Evolutionary conservation across 2,329 filamentous ascomycete species (phyloP).

Genomic region (Sporothrix dimorphospora): DNA sequence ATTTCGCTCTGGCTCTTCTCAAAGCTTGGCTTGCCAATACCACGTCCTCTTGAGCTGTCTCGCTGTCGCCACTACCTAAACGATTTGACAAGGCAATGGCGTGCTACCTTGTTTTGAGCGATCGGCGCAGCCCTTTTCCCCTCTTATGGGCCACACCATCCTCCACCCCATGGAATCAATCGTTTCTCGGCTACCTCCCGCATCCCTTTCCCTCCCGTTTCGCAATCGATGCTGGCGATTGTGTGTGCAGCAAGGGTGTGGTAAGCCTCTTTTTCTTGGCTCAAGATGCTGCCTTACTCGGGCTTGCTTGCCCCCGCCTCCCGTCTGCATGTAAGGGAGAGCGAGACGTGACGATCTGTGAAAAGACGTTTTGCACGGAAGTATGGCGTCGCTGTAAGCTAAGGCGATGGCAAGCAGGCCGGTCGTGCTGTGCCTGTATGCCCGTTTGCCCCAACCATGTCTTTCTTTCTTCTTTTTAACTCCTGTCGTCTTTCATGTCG

Average conservation of each 20-base stretch:
- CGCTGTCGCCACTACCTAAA: background rate
- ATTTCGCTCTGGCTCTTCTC: background rate
- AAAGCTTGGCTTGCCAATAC: background rate
- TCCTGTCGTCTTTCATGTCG: conserved; percentile 19
- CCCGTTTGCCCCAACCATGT: background rate
- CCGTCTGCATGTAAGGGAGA: background rate
- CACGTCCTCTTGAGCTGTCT: background rate
- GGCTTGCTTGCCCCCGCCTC: background rate
- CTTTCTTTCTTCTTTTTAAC: background rate
- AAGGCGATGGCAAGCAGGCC: too few relatives aligned
- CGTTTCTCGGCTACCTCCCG: background rate
- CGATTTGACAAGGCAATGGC: background rate
- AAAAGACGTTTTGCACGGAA: background rate
- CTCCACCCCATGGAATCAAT: background rate
- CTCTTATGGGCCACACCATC: background rate
- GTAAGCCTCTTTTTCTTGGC: background rate
- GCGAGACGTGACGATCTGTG: too few relatives aligned
- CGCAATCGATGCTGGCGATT: background rate
- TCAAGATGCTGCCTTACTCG: background rate
- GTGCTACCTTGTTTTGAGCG: background rate
- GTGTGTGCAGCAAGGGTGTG: background rate
- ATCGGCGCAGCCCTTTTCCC: background rate
- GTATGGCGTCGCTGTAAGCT: background rate
- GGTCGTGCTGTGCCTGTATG: background rate
- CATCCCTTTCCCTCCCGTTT: background rate